Percentiles rank a stretch among this genome's conserved stretches.
These are phyloP conservation scores for Solanum tarapatanum DNA, from an alignment of 257 asterid genomes.

Conservation along the genomic window DNA sequence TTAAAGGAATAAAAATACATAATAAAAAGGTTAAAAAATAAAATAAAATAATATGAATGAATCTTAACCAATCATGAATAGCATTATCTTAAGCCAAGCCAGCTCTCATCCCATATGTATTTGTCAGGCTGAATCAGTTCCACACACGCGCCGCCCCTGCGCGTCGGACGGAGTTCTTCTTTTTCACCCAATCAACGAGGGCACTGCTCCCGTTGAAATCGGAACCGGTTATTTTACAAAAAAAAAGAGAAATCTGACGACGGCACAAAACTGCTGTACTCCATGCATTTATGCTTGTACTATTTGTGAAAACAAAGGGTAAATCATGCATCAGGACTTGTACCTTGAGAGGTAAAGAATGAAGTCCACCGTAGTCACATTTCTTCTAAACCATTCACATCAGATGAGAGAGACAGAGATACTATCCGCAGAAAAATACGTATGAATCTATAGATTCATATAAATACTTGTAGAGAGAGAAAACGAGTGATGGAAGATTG, in stretches of 20 bases:
- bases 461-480: not conserved
- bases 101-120: not conserved
- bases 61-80: not conserved
- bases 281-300: not conserved
- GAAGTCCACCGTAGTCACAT: not conserved
- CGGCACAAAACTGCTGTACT: not conserved
- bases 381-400: not conserved
- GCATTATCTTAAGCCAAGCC: not conserved
- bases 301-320: not conserved
- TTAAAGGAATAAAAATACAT: not conserved
- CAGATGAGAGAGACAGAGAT: not conserved
- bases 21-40: not conserved
- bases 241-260: not conserved
- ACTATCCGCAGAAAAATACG: not conserved
- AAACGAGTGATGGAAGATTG: not conserved
- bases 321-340: not conserved
- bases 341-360: not conserved
- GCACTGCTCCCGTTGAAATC: not conserved
- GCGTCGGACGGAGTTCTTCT: not conserved
- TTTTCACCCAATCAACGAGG: not conserved
- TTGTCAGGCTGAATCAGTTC: slow-evolving; percentile 3
- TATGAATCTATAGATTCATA: not conserved
- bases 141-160: not conserved
- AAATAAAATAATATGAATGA: not conserved
- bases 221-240: not conserved